These are phyloP conservation scores for Pichia exigua DNA, from an alignment of 805 yeast genomes.

Conservation along the genomic window DNA sequence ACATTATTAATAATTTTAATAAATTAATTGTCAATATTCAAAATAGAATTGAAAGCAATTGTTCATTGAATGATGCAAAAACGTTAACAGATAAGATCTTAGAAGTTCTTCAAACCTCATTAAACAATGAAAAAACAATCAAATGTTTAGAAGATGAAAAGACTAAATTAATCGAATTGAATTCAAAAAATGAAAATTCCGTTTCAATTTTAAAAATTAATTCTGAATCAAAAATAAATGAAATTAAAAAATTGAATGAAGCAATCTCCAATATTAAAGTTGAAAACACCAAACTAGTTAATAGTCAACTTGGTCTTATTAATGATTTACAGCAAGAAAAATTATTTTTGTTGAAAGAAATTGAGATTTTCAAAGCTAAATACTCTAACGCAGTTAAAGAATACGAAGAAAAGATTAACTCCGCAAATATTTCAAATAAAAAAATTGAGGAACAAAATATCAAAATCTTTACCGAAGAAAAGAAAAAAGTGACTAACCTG, in stretches of 20 bases:
- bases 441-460: background rate
- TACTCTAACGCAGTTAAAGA: background rate
- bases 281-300: background rate
- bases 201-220: background rate
- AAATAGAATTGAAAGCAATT: background rate
- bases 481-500: background rate
- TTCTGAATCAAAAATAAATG: background rate
- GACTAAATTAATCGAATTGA: background rate
- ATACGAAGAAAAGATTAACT: background rate
- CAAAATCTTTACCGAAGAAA: conserved; percentile 1
- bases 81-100: background rate
- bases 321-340: background rate
- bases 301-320: background rate
- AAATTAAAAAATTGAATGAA: background rate
- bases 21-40: background rate
- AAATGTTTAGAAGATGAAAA: background rate
- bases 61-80: background rate
- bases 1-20: background rate
- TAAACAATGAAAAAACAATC: background rate
- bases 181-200: background rate
- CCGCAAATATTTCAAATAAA: background rate
- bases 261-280: background rate
- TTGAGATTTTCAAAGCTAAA: background rate
- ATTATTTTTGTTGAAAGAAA: background rate
- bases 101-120: background rate